Evolutionary conservation across 2,329 filamentous ascomycete species (phyloP).

Genomic region (Bertia moriformis): DNA sequence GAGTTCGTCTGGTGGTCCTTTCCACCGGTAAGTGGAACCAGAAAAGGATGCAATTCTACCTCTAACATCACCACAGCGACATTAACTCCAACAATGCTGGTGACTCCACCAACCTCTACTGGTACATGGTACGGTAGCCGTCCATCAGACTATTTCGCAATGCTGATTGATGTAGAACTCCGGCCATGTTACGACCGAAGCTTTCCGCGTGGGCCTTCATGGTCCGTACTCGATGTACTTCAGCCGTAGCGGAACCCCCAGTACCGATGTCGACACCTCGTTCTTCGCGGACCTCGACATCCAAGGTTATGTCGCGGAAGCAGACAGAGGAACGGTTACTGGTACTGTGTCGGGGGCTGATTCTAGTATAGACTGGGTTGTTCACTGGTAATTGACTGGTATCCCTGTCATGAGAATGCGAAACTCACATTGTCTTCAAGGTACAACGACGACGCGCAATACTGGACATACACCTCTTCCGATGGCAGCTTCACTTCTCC

Average conservation of each 20-base stretch:
- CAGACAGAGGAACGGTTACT: constrained; percentile 39
- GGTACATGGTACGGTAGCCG: constrained; percentile 34
- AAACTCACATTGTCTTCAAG: constrained; percentile 4
- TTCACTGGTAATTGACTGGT: constrained; percentile 37
- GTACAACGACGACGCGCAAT: constrained; percentile 45
- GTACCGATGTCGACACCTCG: constrained; percentile 30
- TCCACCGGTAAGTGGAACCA: constrained; percentile 28
- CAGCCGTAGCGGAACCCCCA: constrained; percentile 38
- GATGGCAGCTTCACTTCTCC: constrained; percentile 46
- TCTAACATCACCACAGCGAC: constrained; percentile 24
- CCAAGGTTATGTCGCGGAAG: constrained; percentile 38
- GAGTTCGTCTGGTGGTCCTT: constrained; percentile 49
- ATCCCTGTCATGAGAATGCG: background rate
- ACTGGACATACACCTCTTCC: constrained; percentile 44
- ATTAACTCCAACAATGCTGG: constrained; percentile 53
- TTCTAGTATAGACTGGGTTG: constrained; percentile 34
- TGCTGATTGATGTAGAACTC: constrained; percentile 27
- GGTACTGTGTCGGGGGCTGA: constrained; percentile 44
- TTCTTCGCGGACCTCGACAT: constrained; percentile 46
- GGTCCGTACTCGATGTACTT: constrained; percentile 52
- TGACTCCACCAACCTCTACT: constrained; percentile 41
- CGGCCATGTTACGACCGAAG: constrained; percentile 46
- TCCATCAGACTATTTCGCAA: too few species aligned
- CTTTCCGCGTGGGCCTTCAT: constrained; percentile 45
- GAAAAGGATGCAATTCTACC: too few species aligned